Evolutionary conservation across 306 rosid genomes (phyloP), one percentile per base, ranked within the genome.

Genomic region (Cicer arietinum): DNA sequence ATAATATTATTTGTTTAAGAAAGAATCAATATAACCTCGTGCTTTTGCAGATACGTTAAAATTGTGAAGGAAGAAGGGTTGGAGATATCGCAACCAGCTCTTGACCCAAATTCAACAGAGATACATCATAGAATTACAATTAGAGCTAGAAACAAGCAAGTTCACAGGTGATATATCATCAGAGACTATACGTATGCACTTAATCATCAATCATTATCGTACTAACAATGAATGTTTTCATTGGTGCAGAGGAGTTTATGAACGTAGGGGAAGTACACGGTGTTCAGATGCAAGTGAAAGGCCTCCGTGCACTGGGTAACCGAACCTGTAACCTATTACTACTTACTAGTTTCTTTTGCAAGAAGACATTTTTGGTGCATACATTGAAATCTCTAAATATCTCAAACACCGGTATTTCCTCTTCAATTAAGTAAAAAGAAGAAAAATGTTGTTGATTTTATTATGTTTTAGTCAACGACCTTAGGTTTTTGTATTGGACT

Each of bases 231-330:
- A 45, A 63, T 44, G 70, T 60, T 66, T 73, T 37, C 59, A 72
- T 69, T 40, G 43, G 17, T 69, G 74, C 97, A 95, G 99, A 86
- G 80, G 99, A 86, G 90, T 95, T 35, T 95, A 92, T 84, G 99
- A 95, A 64, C 75, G 72, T 14, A 81, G 98, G 83, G 99, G 99
- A 79, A 92, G 87, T 76, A 77, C 85, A 37, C 92, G 81, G 83
- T 95, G 99, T 88, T 84, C 97, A n/a, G 98, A 92, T 52, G 43
- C 89, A 51, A 95, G 98, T 71, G 92, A 85, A 79, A 96, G 89
- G 71, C 99, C 99, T 5, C 99, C 99, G 39, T 94, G 99, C 88
- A 92, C 99, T 0, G 97, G 99, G 98, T 94, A 77, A 79, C 82
- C 82, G 42, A 30, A 30, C 37, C 37, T 30, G 37, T 30, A 4